Base-by-base conservation (phyloP, 371 early-diverging fungal genomes). In the Mortierella sp. region DNA sequence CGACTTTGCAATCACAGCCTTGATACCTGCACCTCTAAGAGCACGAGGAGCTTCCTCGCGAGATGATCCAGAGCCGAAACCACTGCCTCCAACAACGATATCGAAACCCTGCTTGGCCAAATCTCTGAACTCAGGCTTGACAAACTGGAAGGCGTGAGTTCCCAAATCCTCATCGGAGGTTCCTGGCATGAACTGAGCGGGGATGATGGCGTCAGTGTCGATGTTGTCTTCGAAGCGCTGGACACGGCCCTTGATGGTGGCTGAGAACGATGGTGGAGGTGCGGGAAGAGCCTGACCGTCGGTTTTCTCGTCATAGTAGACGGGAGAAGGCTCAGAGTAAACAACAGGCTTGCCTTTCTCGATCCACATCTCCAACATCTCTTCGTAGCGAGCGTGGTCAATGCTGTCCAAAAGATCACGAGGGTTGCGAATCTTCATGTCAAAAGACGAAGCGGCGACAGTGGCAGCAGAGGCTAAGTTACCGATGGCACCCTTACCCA, bases 21-120 rank as follows among this genome's bases (percentile, higher is more conserved):
- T 83, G 64, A 92, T 66, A 37, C 87, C 87, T 26, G 89, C 87
- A 43, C 92, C 93, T 68, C 86, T 89, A 40, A 93, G 76, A 6
- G 93, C 93, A 69, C 93, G 88, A 28, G 93, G 93, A 23, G 93
- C 93, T 71, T 93, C 93, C 71, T 93, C 93, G 70, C 93, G 88
- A 51, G 90, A 90, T 12, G 92, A 91, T 51, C 93, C 93, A 34
- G 89, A 87, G 42, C 93, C 92, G 76, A 93, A 92, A 56, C 93
- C 93, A 61, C 61, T 63, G 29, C 91, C 93, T 68, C 85, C 93
- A 22, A 93, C 92, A 23, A 93, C 87, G 70, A 92, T 90, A 75
- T 85, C 77, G 62, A 68, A 86, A 23, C 93, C 93, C 34, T 88
- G 72, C 56, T 84, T 82, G 43, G 74, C 90, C 75, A 85, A 82